These are phyloP conservation scores for Aplosporella prunicola DNA, from an alignment of 2,329 filamentous ascomycete species.

Conservation along the genomic window DNA sequence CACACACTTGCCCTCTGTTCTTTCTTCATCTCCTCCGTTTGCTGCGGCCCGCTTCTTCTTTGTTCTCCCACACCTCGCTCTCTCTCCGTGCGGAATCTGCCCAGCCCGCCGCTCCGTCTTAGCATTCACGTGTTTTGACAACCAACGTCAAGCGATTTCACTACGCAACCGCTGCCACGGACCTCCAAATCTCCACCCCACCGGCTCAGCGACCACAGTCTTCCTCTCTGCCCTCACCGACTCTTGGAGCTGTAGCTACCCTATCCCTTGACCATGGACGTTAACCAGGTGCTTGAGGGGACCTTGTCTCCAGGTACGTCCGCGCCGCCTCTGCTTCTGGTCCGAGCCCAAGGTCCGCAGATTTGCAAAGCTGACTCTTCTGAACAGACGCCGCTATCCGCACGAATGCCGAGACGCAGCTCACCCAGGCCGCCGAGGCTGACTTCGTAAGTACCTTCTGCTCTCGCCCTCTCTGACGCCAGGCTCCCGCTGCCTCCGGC, in stretches of 20 bases:
- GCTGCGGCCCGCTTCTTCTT: conserved; percentile 7
- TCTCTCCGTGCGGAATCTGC: neutral
- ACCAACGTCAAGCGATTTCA: conserved; percentile 23
- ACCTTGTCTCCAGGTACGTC: conserved; percentile 85
- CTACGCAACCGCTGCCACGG: conserved; percentile 28
- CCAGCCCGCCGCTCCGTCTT: no score
- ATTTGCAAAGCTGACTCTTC: conserved; percentile 27
- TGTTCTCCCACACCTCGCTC: conserved; percentile 7
- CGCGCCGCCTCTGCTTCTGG: conserved; percentile 12
- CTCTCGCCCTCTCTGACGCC: conserved; percentile 21
- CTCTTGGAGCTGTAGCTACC: conserved; percentile 6
- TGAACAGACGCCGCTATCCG: conserved; percentile 74
- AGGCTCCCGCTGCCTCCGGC: neutral
- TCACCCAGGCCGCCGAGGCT: conserved; percentile 80
- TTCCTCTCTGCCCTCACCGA: neutral
- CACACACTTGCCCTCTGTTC: conserved; percentile 8
- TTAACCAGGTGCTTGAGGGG: conserved; percentile 95
- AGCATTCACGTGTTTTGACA: conserved; percentile 29
- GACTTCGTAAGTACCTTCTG: conserved; percentile 69
- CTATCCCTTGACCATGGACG: conserved; percentile 65
- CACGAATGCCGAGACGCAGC: conserved; percentile 87
- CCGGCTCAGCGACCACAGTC: conserved; percentile 12
- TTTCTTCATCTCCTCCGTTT: conserved; percentile 5
- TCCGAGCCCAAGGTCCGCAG: conserved; percentile 1
- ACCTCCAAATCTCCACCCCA: conserved; percentile 27